phyloP scores from a whole-genome alignment of 495 filamentous ascomycete species.

The Haplographium delicatum region DNA sequence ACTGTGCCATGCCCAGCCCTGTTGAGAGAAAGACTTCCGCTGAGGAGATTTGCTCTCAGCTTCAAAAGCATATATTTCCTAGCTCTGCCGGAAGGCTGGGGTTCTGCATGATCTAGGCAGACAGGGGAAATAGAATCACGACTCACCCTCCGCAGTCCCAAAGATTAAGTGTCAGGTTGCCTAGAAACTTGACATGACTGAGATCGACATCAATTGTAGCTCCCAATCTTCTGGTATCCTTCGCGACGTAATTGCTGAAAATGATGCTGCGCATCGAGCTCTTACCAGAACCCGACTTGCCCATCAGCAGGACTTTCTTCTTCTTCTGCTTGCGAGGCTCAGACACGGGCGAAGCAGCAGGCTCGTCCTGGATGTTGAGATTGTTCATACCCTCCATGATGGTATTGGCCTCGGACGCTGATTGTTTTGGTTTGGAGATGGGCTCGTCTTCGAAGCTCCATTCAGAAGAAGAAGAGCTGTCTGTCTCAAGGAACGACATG shows the following conservation, averaged over 20 bases:
- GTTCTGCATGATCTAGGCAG: not conserved
- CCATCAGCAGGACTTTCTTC: slow-evolving; percentile 63
- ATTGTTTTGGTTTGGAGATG: too few species aligned
- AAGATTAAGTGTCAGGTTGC: slow-evolving; percentile 91
- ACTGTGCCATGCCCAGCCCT: too few species aligned
- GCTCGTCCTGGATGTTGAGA: slow-evolving; percentile 12
- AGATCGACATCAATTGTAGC: slow-evolving; percentile 99
- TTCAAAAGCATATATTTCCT: too few species aligned
- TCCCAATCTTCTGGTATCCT: slow-evolving; percentile 87
- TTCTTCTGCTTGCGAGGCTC: slow-evolving; percentile 48
- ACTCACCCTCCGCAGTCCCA: slow-evolving; percentile 93
- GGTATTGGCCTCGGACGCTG: too few species aligned
- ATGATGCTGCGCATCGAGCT: slow-evolving; percentile 98
- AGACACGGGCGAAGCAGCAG: slow-evolving; percentile 10
- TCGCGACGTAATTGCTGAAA: slow-evolving; percentile 96
- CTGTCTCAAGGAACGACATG: too few species aligned
- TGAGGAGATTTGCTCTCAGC: too few species aligned
- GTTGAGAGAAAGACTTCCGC: too few species aligned
- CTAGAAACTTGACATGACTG: slow-evolving; percentile 95
- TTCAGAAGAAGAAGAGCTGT: too few species aligned
- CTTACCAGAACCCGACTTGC: slow-evolving; percentile 98
- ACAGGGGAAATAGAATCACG: slow-evolving; percentile 1
- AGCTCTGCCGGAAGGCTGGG: not conserved
- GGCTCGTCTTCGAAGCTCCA: too few species aligned
- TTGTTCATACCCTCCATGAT: slow-evolving; percentile 14